phyloP scores from a whole-genome alignment of 305 asterid species.

The Solanum aculeatissimum region DNA sequence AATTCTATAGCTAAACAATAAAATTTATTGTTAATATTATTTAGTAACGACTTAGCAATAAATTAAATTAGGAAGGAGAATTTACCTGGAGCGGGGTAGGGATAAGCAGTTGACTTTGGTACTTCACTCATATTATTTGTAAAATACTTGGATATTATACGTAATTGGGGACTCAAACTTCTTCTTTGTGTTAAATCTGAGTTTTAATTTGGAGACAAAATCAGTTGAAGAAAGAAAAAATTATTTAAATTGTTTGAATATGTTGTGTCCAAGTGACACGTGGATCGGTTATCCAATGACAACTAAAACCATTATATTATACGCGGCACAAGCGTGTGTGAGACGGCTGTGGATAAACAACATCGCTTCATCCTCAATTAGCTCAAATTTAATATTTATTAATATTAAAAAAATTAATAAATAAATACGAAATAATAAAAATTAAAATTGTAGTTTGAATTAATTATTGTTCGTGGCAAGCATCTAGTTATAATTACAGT shows the following conservation, averaged over 20 bases:
- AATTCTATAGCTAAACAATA: too few relatives aligned
- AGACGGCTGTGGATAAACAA: background rate
- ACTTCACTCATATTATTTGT: constrained; percentile 10
- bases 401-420: too few relatives aligned
- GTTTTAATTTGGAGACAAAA: background rate
- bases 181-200: background rate
- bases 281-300: background rate
- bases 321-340: background rate
- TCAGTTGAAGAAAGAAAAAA: background rate
- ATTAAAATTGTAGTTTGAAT: too few relatives aligned
- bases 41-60: too few relatives aligned
- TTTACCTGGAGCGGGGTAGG: constrained; percentile 26
- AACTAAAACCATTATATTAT: background rate
- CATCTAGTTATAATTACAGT: too few relatives aligned
- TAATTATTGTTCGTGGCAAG: too few relatives aligned
- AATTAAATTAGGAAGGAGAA: background rate
- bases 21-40: too few relatives aligned
- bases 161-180: background rate
- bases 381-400: too few relatives aligned
- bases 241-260: background rate
- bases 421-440: too few relatives aligned
- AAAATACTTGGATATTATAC: too few relatives aligned
- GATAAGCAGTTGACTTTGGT: constrained; percentile 18
- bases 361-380: background rate
- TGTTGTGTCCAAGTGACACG: background rate